Evolutionary conservation across 2,329 filamentous ascomycete genomes (phyloP).

Genomic region (Myrmaecium sp.): DNA sequence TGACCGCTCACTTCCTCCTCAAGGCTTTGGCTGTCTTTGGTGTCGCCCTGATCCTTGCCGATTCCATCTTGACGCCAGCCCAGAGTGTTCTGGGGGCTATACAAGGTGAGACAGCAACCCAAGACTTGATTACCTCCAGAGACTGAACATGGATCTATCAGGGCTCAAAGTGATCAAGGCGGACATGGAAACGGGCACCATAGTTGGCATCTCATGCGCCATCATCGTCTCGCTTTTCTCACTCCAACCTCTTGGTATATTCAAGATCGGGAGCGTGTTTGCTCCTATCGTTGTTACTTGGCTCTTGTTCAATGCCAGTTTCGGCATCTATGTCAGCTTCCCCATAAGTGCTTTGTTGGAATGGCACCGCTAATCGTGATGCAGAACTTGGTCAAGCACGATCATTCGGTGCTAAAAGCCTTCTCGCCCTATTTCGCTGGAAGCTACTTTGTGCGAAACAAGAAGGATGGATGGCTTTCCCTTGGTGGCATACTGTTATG

Average conservation of each 20-base stretch:
- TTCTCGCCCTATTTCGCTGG: conserved; percentile 42
- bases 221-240: conserved; percentile 48
- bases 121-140: too few relatives aligned
- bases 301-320: conserved; percentile 44
- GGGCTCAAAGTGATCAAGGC: conserved; percentile 38
- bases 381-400: conserved; percentile 27
- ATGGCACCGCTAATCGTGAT: too few relatives aligned
- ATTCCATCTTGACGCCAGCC: conserved; percentile 51
- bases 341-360: not conserved
- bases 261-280: conserved; percentile 42
- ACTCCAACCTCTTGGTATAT: conserved; percentile 48
- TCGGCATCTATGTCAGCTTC: conserved; percentile 39
- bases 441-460: conserved; percentile 41
- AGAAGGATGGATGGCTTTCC: conserved; percentile 43
- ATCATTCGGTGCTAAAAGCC: conserved; percentile 33
- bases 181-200: conserved; percentile 35
- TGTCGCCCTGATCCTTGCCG: conserved; percentile 50
- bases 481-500: conserved; percentile 56
- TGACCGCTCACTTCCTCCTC: conserved; percentile 33
- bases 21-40: conserved; percentile 48
- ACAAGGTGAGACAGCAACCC: conserved; percentile 29
- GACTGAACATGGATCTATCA: too few relatives aligned
- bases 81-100: conserved; percentile 55
- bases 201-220: conserved; percentile 47
- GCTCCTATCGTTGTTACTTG: conserved; percentile 52